Evolutionary conservation across 1,284 basidiomycete species (phyloP), one percentile per base, ranked within the genome.

Genomic region (Apiotrichum laibachii): DNA sequence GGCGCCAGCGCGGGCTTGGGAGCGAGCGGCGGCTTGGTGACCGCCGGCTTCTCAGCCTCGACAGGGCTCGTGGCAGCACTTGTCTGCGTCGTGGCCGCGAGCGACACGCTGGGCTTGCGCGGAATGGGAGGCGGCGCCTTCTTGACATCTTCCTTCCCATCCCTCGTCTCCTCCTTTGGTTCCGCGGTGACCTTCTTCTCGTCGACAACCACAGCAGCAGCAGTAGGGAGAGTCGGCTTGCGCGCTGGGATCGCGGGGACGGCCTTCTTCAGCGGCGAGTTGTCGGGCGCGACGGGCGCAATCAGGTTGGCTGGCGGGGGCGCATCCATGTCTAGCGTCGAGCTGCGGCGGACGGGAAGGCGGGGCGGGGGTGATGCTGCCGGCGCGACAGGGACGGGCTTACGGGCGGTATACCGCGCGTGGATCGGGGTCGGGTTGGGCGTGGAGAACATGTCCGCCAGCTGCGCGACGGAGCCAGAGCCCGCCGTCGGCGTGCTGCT

Each of bases 301-400:
- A 9, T 31, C 19, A 60, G 58, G 42, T 51, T 43, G 7, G 19
- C 37, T 4, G 59, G 58, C 12, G 62, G 56, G 2, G 56, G 48
- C 2, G 56, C 45, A 43, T 63, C 48, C 52, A 60, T 55, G 56
- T 63, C 62, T 13, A 60, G 55, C 9, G 62, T 63, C 18, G 43
- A 12, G 35, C 26, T 22, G 42, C 45, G 35, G n/a, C 13, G 53
- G 52, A 7, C 39, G 44, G 9, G 34, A 49, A 7, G 61, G 49
- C 18, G 53, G 37, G 7, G 43, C 18, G 37, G 11, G 11, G 37
- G 37, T 42, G 40, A 18, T 8, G 18, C 15, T 42, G 13, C 40
- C 15, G 40, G 8, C n/a, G 16, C 40, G 40, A 18, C 18, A 7
- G 26, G 26, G 3, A 31, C 26, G 7, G 8, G 16, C 16, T 42